Evolutionary conservation across 2,329 filamentous ascomycete species (phyloP).

Genomic region (Cordyceps fumosorosea): DNA sequence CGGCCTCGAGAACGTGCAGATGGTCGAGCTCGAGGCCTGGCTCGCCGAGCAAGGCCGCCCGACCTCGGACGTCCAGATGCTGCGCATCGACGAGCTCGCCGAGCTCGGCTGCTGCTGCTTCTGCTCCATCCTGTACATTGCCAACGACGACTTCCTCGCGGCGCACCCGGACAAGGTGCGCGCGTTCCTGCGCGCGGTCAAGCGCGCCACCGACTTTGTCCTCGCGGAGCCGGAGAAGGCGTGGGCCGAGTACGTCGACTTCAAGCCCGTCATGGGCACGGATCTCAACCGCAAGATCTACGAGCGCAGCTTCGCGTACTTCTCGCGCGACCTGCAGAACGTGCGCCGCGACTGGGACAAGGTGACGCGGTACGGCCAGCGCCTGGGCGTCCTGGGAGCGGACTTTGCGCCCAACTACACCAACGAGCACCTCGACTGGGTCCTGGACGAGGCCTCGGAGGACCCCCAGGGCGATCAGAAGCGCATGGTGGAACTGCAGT

Average conservation of each 20-base stretch:
- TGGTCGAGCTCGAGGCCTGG: constrained; percentile 77
- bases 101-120: constrained; percentile 80
- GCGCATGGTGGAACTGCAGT: constrained; percentile 63
- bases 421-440: constrained; percentile 63
- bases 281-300: constrained; percentile 71
- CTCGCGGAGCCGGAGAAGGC: constrained; percentile 55
- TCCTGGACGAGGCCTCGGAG: constrained; percentile 53
- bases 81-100: constrained; percentile 73
- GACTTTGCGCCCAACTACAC: constrained; percentile 67
- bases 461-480: constrained; percentile 70
- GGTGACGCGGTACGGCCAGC: constrained; percentile 70
- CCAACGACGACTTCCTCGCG: constrained; percentile 64
- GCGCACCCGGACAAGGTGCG: constrained; percentile 58
- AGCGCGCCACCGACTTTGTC: constrained; percentile 67
- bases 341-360: constrained; percentile 69
- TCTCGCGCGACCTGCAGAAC: constrained; percentile 68
- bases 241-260: constrained; percentile 62
- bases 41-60: constrained; percentile 56
- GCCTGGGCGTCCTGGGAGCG: constrained; percentile 59
- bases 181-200: constrained; percentile 66
- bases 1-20: constrained; percentile 75
- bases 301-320: constrained; percentile 71
- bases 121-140: constrained; percentile 75
- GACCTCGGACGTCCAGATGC: constrained; percentile 67
- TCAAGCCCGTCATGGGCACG: constrained; percentile 65